phyloP scores from a whole-genome alignment of 2,329 filamentous ascomycete species.

The Botrytis galanthina region DNA sequence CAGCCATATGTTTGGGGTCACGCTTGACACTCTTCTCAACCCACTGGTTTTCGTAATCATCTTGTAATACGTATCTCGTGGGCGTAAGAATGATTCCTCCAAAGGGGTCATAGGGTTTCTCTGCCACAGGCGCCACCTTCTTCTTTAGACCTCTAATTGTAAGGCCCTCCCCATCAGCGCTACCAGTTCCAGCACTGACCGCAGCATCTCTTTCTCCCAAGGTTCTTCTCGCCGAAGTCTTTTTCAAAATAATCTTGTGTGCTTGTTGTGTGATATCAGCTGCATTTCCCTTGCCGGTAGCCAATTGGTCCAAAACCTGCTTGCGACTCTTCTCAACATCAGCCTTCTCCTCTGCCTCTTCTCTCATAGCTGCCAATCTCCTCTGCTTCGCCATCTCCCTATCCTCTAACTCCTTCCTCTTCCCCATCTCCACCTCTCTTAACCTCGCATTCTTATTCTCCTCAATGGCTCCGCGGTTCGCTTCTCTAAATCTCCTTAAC shows the following conservation, averaged over 20 bases:
- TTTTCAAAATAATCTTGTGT: constrained; percentile 66
- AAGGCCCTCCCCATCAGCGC: constrained; percentile 39
- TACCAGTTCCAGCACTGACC: constrained; percentile 29
- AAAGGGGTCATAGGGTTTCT: constrained; percentile 85
- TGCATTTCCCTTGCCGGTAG: constrained; percentile 59
- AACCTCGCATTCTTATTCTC: constrained; percentile 54
- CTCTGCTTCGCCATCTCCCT: constrained; percentile 63
- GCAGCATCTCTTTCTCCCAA: constrained; percentile 30
- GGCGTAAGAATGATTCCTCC: constrained; percentile 68
- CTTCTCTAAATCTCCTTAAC: constrained; percentile 69
- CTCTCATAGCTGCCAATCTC: constrained; percentile 60
- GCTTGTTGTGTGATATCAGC: constrained; percentile 55
- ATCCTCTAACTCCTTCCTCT: constrained; percentile 60
- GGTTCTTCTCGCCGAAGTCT: constrained; percentile 58
- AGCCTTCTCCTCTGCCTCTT: constrained; percentile 68
- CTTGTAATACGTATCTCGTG: constrained; percentile 67
- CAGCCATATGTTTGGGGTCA: constrained; percentile 66
- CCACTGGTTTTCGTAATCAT: constrained; percentile 72
- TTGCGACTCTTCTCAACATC: constrained; percentile 62
- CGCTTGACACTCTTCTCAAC: constrained; percentile 64
- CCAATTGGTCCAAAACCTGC: constrained; percentile 68
- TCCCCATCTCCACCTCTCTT: constrained; percentile 54
- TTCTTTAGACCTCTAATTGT: constrained; percentile 81
- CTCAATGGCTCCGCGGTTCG: constrained; percentile 68
- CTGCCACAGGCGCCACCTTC: constrained; percentile 56